Evolutionary conservation across 2,329 filamentous ascomycete genomes (phyloP).

Genomic region (Cladophialophora carrionii): DNA sequence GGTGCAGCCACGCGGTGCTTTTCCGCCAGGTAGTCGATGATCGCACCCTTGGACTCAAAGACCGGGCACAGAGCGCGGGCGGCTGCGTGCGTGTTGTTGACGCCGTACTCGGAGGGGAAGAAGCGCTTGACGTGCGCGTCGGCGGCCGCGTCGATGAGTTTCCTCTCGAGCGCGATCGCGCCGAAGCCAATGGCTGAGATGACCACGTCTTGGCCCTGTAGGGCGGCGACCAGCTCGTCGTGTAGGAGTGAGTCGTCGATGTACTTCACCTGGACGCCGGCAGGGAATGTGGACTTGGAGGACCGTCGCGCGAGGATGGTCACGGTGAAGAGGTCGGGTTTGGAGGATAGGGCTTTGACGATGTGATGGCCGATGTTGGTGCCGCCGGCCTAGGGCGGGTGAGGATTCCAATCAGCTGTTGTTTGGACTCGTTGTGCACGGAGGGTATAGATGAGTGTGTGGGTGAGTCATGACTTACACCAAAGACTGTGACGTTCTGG

Average conservation of each 20-base stretch:
- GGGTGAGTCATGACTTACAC: background rate
- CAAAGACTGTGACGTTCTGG: constrained; percentile 5
- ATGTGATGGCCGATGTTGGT: constrained; percentile 27
- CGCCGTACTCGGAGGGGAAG: constrained; percentile 44
- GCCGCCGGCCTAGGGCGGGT: constrained; percentile 13
- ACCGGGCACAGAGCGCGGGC: constrained; percentile 20
- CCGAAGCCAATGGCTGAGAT: constrained; percentile 34
- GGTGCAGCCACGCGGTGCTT: too few species aligned
- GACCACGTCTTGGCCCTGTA: constrained; percentile 35
- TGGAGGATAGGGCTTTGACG: constrained; percentile 15
- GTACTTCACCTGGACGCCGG: constrained; percentile 11
- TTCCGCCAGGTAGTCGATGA: constrained; percentile 39
- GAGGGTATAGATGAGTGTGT: background rate
- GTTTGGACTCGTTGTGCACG: too few species aligned
- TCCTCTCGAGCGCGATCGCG: constrained; percentile 36
- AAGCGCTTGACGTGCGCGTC: constrained; percentile 48
- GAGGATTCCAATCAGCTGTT: too few species aligned
- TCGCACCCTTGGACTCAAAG: constrained; percentile 39
- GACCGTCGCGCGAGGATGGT: constrained; percentile 24
- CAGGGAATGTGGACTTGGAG: constrained; percentile 22
- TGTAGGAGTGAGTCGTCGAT: constrained; percentile 17
- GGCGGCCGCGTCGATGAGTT: constrained; percentile 48
- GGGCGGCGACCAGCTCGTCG: constrained; percentile 23
- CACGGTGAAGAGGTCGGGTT: constrained; percentile 20
- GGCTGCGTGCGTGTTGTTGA: constrained; percentile 22